Percentiles rank a stretch among this genome's conserved stretches.
phyloP scores from a whole-genome alignment of 1,139 yeast genomes.

The Hansenula sp. region DNA sequence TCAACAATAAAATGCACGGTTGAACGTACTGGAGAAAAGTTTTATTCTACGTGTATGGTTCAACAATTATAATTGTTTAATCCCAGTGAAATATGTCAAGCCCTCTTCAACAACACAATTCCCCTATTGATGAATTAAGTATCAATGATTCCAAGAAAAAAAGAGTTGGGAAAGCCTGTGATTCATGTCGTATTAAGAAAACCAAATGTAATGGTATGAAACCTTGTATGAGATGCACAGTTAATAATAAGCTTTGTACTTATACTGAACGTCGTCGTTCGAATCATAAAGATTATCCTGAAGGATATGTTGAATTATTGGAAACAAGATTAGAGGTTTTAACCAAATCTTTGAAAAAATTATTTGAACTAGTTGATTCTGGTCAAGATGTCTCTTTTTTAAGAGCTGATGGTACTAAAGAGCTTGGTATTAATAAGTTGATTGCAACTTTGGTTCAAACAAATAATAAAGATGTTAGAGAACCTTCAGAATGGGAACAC shows the following conservation, averaged over 20 bases:
- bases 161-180: slow-evolving; percentile 76
- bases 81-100: too few relatives aligned
- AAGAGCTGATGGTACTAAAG: slow-evolving; percentile 4
- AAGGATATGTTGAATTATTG: slow-evolving; percentile 63
- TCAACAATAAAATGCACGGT: too few relatives aligned
- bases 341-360: slow-evolving; percentile 44
- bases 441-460: slow-evolving; percentile 36
- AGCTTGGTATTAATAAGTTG: slow-evolving; percentile 38
- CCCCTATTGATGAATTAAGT: neutral
- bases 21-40: too few relatives aligned
- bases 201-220: slow-evolving; percentile 71
- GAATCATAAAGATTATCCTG: slow-evolving; percentile 57
- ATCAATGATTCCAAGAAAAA: slow-evolving; percentile 39
- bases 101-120: neutral
- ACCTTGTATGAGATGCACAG: slow-evolving; percentile 62
- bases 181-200: slow-evolving; percentile 66
- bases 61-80: too few relatives aligned
- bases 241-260: slow-evolving; percentile 67
- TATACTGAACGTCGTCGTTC: slow-evolving; percentile 56
- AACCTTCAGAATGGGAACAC: slow-evolving; percentile 15
- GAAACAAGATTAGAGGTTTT: slow-evolving; percentile 60
- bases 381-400: slow-evolving; percentile 21
- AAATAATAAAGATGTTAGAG: slow-evolving; percentile 28
- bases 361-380: slow-evolving; percentile 31
- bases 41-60: too few relatives aligned